phyloP scores from a whole-genome alignment of 2,329 filamentous ascomycete species.

The Endothia cerciana region DNA sequence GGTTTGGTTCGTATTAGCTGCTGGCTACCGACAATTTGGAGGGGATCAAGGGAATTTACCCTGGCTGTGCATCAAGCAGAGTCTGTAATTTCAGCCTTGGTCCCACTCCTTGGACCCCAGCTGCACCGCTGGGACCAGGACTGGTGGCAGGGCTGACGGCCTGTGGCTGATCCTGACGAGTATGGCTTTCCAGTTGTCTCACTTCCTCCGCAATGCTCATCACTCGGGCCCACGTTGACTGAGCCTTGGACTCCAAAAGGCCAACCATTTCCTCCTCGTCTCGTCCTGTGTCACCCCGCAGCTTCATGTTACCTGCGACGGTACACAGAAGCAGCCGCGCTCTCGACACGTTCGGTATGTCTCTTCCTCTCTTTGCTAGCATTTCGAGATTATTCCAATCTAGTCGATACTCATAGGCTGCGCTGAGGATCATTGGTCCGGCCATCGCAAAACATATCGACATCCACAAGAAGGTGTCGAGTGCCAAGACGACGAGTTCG shows the following conservation, averaged over 20 bases:
- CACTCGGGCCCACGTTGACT: neutral
- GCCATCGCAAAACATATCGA: slow-evolving; percentile 36
- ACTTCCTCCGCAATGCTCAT: slow-evolving; percentile 14
- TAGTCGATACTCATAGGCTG: slow-evolving; percentile 37
- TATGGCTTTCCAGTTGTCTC: neutral
- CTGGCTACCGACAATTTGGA: neutral
- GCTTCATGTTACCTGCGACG: neutral
- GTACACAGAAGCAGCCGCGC: slow-evolving; percentile 12
- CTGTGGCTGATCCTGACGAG: neutral
- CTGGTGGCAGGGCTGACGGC: neutral
- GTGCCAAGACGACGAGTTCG: slow-evolving; percentile 28
- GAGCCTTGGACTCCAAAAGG: neutral
- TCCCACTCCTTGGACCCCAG: neutral
- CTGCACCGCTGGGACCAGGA: neutral
- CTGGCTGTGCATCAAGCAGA: slow-evolving; percentile 19
- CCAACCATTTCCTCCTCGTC: slow-evolving; percentile 30
- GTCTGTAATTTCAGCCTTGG: slow-evolving; percentile 5
- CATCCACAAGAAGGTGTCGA: slow-evolving; percentile 37
- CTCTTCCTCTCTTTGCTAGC: slow-evolving; percentile 27
- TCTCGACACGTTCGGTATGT: slow-evolving; percentile 1
- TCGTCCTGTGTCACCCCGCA: neutral
- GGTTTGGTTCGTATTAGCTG: neutral
- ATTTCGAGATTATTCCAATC: slow-evolving; percentile 35
- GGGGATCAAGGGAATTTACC: neutral
- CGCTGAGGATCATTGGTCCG: slow-evolving; percentile 38